Evolutionary conservation across 2,329 filamentous ascomycete genomes (phyloP).

Genomic region (Claviceps humidiphila): DNA sequence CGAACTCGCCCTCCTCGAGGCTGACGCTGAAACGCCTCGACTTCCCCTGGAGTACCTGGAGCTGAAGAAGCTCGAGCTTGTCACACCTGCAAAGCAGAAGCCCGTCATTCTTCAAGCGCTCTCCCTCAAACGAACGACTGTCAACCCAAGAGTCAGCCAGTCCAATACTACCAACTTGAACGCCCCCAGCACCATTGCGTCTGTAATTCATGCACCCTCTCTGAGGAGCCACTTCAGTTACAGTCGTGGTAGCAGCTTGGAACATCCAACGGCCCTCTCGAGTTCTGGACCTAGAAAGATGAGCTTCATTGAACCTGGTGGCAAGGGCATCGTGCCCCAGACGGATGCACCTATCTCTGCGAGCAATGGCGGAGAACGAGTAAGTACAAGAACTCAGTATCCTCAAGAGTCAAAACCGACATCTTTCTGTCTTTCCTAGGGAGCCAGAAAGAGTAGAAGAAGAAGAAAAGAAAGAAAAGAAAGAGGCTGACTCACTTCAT

Average conservation of each 20-base stretch:
- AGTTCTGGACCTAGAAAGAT: constrained; percentile 13
- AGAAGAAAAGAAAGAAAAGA: background rate
- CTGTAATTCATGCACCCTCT: constrained; percentile 23
- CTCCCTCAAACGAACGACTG: constrained; percentile 27
- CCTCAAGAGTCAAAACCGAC: too few species aligned
- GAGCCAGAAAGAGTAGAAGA: background rate
- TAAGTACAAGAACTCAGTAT: constrained; percentile 26
- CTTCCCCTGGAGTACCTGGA: constrained; percentile 34
- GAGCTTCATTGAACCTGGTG: constrained; percentile 31
- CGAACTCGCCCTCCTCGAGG: constrained; percentile 30
- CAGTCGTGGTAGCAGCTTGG: constrained; percentile 20
- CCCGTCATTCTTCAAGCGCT: constrained; percentile 35
- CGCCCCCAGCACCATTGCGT: constrained; percentile 20
- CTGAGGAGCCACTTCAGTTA: constrained; percentile 19
- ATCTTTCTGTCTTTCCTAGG: background rate
- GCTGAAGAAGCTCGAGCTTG: constrained; percentile 35
- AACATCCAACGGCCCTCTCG: constrained; percentile 16
- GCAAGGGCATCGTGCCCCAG: constrained; percentile 32
- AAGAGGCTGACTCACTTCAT: background rate
- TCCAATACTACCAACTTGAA: constrained; percentile 18
- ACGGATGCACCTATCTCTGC: constrained; percentile 70
- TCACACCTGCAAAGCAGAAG: constrained; percentile 19
- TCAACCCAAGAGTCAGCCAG: constrained; percentile 13
- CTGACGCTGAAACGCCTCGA: constrained; percentile 28
- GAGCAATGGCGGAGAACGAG: constrained; percentile 65